Evolutionary conservation across 73 alveolate species (phyloP), one percentile per base, ranked within the genome.

Genomic region (Loxodes magnus): DNA sequence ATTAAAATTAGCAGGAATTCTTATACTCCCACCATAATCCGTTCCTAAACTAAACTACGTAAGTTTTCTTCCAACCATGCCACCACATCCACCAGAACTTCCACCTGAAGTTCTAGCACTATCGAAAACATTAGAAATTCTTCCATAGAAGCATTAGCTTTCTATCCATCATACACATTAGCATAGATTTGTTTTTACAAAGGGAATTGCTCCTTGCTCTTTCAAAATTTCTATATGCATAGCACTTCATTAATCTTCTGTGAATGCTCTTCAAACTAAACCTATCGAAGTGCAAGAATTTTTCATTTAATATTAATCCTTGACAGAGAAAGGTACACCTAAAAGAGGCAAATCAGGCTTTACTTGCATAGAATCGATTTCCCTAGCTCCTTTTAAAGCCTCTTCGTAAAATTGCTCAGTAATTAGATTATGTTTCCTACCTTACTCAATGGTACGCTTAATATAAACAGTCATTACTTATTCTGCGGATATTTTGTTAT

Each of bases 41-140:
- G 77, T 51, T 7, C 88, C 90, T 12, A 81, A 21, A 5, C 82
- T 75, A 0, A 81, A 16, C 5, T 86, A 83, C 6, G 76, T 51
- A 29, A 74, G 53, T 35, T 64, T 43, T 1, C 52, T 37, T n/a
- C 80, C 89, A 4, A 81, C 70, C 15, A 71, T 25, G 4, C 78
- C 94, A 5, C 79, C 87, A 25, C 60, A 85, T 35, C 94, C 94
- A 3, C 90, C 90, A 6, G 81, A 33, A 12, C 77, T 51, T n/a
- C 88, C 88, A 12, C 67, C 67, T n/a, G n/a, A n/a, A n/a, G n/a
- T n/a, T n/a, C n/a, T n/a, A n/a, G n/a, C n/a, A n/a, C n/a, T n/a
- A n/a, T n/a, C n/a, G n/a, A n/a, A n/a, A n/a, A n/a, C n/a, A n/a
- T n/a, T n/a, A n/a, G n/a, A n/a, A n/a, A n/a, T n/a, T n/a, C n/a